phyloP scores from a whole-genome alignment of 2,329 filamentous ascomycete species.

The Aspergillus unguis region DNA sequence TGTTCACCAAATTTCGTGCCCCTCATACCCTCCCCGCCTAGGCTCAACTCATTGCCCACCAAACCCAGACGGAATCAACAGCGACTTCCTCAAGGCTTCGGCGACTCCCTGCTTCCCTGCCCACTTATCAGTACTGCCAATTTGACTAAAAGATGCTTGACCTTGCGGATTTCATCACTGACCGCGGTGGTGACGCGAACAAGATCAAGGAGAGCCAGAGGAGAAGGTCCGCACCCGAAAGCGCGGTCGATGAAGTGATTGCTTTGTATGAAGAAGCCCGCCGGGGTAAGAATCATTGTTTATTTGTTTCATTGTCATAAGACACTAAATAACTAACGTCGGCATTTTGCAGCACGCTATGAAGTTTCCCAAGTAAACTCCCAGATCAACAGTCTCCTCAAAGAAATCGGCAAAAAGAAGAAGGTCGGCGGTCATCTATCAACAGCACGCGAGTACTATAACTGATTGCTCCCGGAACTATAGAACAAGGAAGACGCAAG shows the following conservation, averaged over 20 bases:
- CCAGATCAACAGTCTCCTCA: constrained; percentile 84
- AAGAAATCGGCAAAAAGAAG: constrained; percentile 87
- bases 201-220: constrained; percentile 89
- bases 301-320: not conserved
- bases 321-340: not conserved
- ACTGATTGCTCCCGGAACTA: constrained; percentile 8
- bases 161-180: constrained; percentile 72
- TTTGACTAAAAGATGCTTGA: constrained; percentile 60
- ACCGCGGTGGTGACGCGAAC: constrained; percentile 87
- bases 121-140: no score
- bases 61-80: not conserved
- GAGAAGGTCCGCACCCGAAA: constrained; percentile 73
- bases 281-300: constrained; percentile 53
- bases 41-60: not conserved
- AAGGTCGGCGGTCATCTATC: constrained; percentile 55
- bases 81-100: not conserved
- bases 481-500: constrained; percentile 82
- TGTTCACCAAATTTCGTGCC: constrained; percentile 5
- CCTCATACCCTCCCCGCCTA: not conserved
- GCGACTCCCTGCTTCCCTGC: no score
- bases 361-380: constrained; percentile 74
- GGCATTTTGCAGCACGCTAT: constrained; percentile 59
- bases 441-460: not conserved
- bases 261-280: constrained; percentile 80
- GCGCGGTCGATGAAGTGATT: constrained; percentile 88